Conservation (phyloP, 2,329 filamentous ascomycete species). For the Colletotrichum sp. region DNA sequence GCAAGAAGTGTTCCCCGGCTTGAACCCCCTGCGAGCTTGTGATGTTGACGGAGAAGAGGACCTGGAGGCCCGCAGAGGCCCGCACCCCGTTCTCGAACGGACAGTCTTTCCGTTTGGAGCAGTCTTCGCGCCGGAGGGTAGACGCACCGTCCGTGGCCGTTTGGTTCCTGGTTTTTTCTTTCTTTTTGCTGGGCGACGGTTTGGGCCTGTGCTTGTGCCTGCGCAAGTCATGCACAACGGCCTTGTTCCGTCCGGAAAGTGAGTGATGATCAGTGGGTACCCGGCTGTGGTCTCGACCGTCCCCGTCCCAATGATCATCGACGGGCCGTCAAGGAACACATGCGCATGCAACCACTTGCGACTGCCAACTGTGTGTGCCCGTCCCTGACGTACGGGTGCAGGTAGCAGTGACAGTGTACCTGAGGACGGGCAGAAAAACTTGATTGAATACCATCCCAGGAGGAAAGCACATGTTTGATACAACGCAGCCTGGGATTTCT, state of each 20-base stretch:
- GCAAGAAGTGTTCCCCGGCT: not conserved
- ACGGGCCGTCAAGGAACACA: constrained; percentile 11
- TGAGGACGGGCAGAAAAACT: not conserved
- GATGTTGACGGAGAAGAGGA: not conserved
- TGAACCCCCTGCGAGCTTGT: not conserved
- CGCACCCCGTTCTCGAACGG: not conserved
- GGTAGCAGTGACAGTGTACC: not conserved
- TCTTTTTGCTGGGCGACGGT: not conserved
- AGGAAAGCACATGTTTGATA: not conserved
- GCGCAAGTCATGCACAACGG: not conserved
- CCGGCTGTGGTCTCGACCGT: constrained; percentile 7
- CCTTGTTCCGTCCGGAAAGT: not conserved
- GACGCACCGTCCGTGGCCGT: not conserved
- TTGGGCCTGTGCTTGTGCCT: not conserved
- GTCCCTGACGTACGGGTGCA: not conserved
- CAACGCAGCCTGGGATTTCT: not conserved
- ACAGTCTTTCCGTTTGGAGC: not conserved
- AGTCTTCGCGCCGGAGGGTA: not conserved
- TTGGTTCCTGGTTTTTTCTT: not conserved
- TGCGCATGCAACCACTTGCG: not conserved
- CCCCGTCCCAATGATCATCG: constrained; percentile 11
- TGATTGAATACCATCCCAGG: not conserved
- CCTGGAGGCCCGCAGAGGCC: not conserved
- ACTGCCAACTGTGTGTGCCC: not conserved
- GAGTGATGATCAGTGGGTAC: constrained; percentile 3